Evolutionary conservation across 164 flowering plant species (phyloP), one percentile per base, ranked within the genome.

Genomic region (Sextonia rubra): DNA sequence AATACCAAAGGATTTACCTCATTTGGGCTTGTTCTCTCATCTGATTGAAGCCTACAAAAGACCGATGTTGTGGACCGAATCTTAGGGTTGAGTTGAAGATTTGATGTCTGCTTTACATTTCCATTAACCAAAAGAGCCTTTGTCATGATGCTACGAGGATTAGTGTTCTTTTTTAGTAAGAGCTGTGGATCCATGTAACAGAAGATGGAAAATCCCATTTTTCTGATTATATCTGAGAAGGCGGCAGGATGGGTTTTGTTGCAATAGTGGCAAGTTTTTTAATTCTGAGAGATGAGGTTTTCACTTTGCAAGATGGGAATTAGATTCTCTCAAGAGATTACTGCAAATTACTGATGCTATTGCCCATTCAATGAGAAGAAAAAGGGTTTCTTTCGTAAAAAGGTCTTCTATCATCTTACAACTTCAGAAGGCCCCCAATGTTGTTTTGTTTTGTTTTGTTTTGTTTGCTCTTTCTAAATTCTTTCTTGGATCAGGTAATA

Each of bases 11-110:
- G 55, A 58, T 23, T 63, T 79, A 91, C 97, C 97, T 91, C 92
- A 77, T 73, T 66, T 26, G 94, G 86, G 84, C 97, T 91, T 74
- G 79, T 83, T 81, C 97, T 88, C 75, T 88, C 91, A 75, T 71
- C 30, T 6, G 67, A 60, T 60, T 84, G 83, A 55, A 58, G 62
- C 77, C 73, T 82, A 78, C 84, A 80, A 30, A 77, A 23, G 14
- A 68, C 56, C 25, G 69, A 18, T 60, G 71, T 78, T 71, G 75
- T 70, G 58, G 80, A 24, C 66, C 14, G 44, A 69, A 58, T 27
- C 83, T 61, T 74, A 4, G 30, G 15, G 69, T 71, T 76, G 71
- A 72, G 68, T 74, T 68, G 66, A 75, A 83, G 68, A 66, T 60
- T 68, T 64, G 69, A 23, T 27, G 27, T 6, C 25, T 17, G 69